Conservation (phyloP, 352 stramenopile species). For the Globisporangium emineosum region DNA sequence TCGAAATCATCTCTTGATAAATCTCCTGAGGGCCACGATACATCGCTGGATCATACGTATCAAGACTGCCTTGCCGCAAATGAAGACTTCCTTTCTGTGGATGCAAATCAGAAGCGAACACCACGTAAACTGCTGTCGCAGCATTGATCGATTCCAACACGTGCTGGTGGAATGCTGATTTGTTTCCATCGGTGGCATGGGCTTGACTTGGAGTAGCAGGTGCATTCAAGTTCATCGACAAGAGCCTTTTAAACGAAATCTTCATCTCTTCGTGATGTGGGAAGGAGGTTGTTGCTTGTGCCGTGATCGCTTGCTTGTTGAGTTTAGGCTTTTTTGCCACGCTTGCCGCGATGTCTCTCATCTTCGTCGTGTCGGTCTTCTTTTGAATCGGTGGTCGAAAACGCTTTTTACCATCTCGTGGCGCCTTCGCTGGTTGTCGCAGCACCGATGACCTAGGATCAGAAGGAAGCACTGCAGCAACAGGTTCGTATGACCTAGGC, state of each 20-base stretch:
- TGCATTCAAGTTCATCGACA: conserved; percentile 13
- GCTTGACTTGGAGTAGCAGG: conserved; percentile 1
- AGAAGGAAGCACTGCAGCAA: background rate
- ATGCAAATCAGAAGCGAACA: conserved; percentile 19
- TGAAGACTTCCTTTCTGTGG: background rate
- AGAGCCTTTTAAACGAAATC: conserved; percentile 34
- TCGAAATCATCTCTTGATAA: conserved; percentile 32
- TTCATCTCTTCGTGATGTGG: conserved; percentile 41
- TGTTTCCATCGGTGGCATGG: conserved; percentile 4
- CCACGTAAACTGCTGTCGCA: conserved; percentile 25
- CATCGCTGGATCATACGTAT: conserved; percentile 15
- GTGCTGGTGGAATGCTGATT: conserved; percentile 13
- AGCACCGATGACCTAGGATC: background rate
- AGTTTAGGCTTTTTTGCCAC: conserved; percentile 23
- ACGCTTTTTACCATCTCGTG: conserved; percentile 19
- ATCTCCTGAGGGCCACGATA: conserved; percentile 28
- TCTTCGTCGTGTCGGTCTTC: conserved; percentile 22
- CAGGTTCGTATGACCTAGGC: background rate
- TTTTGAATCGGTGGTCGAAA: conserved; percentile 43
- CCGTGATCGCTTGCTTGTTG: background rate
- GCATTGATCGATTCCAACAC: conserved; percentile 32
- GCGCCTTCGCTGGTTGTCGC: conserved; percentile 12
- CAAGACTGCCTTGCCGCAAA: conserved; percentile 10
- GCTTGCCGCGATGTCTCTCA: conserved; percentile 9
- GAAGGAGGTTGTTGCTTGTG: conserved; percentile 9